Conservation (phyloP, 2,329 filamentous ascomycete genomes). For the Corniculantispora saksenae region DNA sequence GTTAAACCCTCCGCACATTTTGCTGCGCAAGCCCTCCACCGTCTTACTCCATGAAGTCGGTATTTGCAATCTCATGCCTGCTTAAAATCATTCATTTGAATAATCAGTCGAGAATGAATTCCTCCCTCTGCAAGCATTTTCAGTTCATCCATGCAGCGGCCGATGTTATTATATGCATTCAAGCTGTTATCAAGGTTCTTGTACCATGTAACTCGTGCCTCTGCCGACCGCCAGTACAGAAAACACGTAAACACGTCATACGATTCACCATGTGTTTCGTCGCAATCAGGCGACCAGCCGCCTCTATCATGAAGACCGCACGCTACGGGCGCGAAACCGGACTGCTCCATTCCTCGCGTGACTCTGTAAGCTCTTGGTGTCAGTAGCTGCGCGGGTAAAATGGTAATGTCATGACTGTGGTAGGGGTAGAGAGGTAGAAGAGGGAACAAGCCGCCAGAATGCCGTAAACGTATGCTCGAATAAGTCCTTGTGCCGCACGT, state of each 20-base stretch:
- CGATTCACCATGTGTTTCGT: no score
- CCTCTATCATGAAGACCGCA: no score
- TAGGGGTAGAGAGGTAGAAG: background rate
- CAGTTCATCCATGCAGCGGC: background rate
- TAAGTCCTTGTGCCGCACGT: background rate
- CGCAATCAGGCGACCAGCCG: background rate
- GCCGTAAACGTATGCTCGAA: background rate
- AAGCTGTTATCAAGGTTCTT: background rate
- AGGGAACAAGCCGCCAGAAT: background rate
- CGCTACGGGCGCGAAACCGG: no score
- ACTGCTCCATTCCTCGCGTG: background rate
- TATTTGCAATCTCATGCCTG: no score
- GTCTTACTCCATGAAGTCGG: no score
- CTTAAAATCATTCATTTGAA: no score
- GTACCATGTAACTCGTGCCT: background rate
- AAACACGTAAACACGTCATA: constrained; percentile 3
- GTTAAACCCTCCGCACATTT: no score
- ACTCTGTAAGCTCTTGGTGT: background rate
- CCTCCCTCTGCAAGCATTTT: background rate
- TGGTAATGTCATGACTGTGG: background rate
- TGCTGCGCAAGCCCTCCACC: no score
- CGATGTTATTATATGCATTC: background rate
- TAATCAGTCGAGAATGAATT: background rate
- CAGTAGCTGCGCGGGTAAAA: background rate
- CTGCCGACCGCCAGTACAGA: background rate